Base-by-base conservation (phyloP, 2,329 filamentous ascomycete genomes). In the Cladophialophora chaetospira region DNA sequence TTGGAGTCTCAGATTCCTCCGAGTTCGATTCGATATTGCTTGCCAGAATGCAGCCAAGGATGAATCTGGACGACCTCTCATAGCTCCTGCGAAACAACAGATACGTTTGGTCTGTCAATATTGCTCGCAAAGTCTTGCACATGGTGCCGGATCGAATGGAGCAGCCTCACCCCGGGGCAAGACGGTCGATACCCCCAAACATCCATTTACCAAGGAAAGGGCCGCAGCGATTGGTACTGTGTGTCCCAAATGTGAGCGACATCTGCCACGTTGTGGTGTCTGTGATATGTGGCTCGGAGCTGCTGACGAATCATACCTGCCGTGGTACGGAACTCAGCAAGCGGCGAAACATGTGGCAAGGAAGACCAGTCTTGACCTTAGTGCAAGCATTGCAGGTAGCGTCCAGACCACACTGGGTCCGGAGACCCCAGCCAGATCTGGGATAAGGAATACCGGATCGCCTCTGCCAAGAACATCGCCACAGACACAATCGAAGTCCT, bases 201-300 rank as follows among this genome's bases (percentile, higher is more conserved):
- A 64, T 52, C 58, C 62, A 19, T 51, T 66, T 5, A 61, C 60
- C n/a, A 62, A 62, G 15, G 64, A 65, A 29, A 66, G 61, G 40
- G 65, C 64, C 9, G 64, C 65, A 0, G 65, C 65, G 9, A 55
- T 61, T 8, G 78, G 83, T 1, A 82, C 82, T 1, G 74, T 83
- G 1, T 87, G 84, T 66, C 81, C 82, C 0, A 79, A 79, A 47
- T 87, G 84, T 65, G 81, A 79, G n/a, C 74, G 81, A 1, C 82
- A 83, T 63, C 80, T 87, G 77, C 84, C 84, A 2, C 76, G 83
- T 2, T 87, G 84, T 63, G 82, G 80, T 1, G 74, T 87, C 9
- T 87, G 84, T 65, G 80, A 79, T 66, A 70, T 83, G 60, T 86
- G 82, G 82, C 73, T 87, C 2, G 84, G 84, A 0, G 77, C 77